Evolutionary conservation across 805 yeast genomes (phyloP).

Genomic region (Henningerozyma blattae): DNA sequence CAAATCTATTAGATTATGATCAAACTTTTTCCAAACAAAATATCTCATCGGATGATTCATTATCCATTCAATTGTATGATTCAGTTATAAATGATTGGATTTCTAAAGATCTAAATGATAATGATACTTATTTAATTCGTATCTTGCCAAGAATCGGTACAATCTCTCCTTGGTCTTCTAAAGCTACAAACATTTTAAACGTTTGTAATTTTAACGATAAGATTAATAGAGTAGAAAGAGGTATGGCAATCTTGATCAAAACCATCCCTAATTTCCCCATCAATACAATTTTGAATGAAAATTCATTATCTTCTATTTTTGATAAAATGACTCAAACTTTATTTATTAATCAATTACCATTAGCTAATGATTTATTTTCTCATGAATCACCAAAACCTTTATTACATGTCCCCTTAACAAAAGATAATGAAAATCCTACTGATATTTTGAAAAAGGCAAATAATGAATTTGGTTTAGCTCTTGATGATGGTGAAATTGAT

Average conservation of each 20-base stretch:
- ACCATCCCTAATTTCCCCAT: constrained; percentile 64
- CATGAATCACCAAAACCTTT: constrained; percentile 76
- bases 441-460: constrained; percentile 66
- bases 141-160: constrained; percentile 91
- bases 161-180: constrained; percentile 97
- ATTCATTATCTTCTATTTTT: constrained; percentile 56
- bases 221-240: constrained; percentile 84
- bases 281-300: constrained; percentile 38
- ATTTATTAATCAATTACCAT: constrained; percentile 50
- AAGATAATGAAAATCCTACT: constrained; percentile 16
- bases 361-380: constrained; percentile 58
- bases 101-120: constrained; percentile 24
- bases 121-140: constrained; percentile 52
- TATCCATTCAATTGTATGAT: constrained; percentile 15
- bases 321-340: constrained; percentile 91
- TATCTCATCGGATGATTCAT: constrained; percentile 34
- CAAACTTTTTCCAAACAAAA: constrained; percentile 27
- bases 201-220: constrained; percentile 71
- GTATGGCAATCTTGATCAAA: constrained; percentile 60
- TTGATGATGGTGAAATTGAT: constrained; percentile 86
- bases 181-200: constrained; percentile 88
- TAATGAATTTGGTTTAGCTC: constrained; percentile 79
- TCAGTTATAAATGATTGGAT: constrained; percentile 15
- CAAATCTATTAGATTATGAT: constrained; percentile 65
- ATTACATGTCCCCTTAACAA: constrained; percentile 51